These are phyloP conservation scores for Aegilops umbellulata DNA, from an alignment of 176 grass and related monocot species.

Conservation along the genomic window DNA sequence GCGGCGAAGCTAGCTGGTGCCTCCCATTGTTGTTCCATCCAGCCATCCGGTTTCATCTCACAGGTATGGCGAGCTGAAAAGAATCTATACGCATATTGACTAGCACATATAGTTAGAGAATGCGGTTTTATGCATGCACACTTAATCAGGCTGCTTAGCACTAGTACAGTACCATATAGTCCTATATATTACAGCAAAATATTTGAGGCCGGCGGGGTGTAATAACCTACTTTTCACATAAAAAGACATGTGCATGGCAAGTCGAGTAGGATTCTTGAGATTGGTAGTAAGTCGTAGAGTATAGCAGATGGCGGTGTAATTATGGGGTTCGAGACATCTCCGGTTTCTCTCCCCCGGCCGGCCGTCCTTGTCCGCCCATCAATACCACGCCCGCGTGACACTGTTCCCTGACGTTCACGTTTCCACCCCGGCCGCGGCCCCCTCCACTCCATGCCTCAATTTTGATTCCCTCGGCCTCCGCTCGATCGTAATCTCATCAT, in stretches of 20 bases:
- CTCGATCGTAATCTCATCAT: slow-evolving; percentile 1
- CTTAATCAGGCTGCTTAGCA: background rate
- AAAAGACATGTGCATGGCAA: background rate
- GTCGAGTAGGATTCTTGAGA: background rate
- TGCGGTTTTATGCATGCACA: slow-evolving; percentile 35
- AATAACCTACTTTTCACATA: background rate
- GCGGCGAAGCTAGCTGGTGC: background rate
- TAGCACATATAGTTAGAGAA: background rate
- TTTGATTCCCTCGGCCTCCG: slow-evolving; percentile 36
- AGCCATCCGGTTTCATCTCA: slow-evolving; percentile 13
- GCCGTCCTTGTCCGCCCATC: slow-evolving; percentile 38
- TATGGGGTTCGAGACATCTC: slow-evolving; percentile 35
- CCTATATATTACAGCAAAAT: background rate
- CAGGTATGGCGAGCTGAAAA: slow-evolving; percentile 27
- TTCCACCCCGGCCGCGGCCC: background rate
- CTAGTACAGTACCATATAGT: no score
- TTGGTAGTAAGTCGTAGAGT: background rate
- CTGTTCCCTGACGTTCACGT: slow-evolving; percentile 37
- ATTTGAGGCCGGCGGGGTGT: background rate
- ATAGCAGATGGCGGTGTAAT: slow-evolving; percentile 9
- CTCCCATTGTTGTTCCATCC: background rate
- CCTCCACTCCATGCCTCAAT: background rate
- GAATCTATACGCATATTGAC: background rate
- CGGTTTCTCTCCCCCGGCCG: background rate
- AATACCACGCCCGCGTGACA: slow-evolving; percentile 37